These are phyloP conservation scores for Nannizziopsis arthrosporioides DNA, from an alignment of 2,329 filamentous ascomycete genomes.

Conservation along the genomic window DNA sequence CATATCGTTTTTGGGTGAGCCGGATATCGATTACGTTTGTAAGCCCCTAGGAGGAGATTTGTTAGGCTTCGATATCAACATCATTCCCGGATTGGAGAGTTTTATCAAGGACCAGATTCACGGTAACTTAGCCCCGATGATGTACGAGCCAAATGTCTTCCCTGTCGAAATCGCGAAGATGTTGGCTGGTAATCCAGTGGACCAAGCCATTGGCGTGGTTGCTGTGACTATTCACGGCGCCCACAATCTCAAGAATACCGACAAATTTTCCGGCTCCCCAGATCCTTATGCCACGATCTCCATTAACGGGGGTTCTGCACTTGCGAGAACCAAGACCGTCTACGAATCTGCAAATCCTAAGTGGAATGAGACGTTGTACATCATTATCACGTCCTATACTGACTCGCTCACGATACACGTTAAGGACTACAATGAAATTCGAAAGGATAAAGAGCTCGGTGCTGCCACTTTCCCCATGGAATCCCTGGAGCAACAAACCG, in stretches of 20 bases:
- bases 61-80: constrained; percentile 97
- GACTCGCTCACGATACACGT: constrained; percentile 75
- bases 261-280: constrained; percentile 82
- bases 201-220: constrained; percentile 88
- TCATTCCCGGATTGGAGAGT: constrained; percentile 82
- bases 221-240: constrained; percentile 86
- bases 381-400: constrained; percentile 83
- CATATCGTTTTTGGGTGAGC: constrained; percentile 83
- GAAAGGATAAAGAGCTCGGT: constrained; percentile 93
- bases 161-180: constrained; percentile 98
- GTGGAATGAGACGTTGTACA: constrained; percentile 95
- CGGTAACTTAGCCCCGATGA: constrained; percentile 85
- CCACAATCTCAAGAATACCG: constrained; percentile 83
- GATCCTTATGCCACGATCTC: constrained; percentile 83
- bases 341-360: constrained; percentile 73
- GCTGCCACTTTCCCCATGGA: constrained; percentile 76
- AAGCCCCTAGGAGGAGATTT: constrained; percentile 92
- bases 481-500: constrained; percentile 60
- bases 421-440: constrained; percentile 88
- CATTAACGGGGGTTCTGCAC: constrained; percentile 66
- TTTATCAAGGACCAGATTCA: constrained; percentile 98
- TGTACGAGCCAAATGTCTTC: constrained; percentile 97
- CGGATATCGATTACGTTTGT: constrained; percentile 90
- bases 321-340: constrained; percentile 81
- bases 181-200: constrained; percentile 83